Percentiles rank a stretch among this genome's conserved stretches.
Conservation (phyloP, 208 protist species). For the Trichomonas tenax region DNA sequence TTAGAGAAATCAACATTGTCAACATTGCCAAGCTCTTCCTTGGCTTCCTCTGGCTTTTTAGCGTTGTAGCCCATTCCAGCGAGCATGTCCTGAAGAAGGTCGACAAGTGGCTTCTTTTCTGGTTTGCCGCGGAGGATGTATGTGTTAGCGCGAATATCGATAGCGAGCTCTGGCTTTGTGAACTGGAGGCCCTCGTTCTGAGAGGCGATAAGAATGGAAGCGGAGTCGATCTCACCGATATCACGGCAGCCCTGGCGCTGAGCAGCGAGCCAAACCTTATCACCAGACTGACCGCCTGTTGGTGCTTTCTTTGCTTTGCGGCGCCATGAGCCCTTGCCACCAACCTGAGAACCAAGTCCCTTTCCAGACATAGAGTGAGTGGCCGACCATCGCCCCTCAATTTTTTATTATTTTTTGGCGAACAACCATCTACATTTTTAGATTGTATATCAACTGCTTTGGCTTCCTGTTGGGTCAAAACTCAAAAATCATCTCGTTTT, state of each 20-base stretch:
- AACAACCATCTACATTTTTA: too few relatives aligned
- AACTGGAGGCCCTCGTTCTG: neutral
- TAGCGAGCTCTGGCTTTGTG: neutral
- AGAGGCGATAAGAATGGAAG: neutral
- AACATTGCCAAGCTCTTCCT: neutral
- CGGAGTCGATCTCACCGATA: neutral
- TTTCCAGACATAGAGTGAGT: neutral
- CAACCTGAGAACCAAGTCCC: neutral
- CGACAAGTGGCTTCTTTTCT: neutral
- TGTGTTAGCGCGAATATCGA: slow-evolving; percentile 7
- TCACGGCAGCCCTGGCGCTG: slow-evolving; percentile 3
- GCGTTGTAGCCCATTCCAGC: neutral
- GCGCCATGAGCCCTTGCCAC: neutral
- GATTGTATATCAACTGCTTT: too few relatives aligned
- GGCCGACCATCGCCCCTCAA: neutral
- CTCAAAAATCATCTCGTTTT: too few relatives aligned
- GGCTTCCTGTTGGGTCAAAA: too few relatives aligned
- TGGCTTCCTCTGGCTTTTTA: neutral
- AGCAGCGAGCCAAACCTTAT: slow-evolving; percentile 7
- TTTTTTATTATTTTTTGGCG: neutral
- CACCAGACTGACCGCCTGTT: neutral
- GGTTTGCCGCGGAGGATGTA: neutral
- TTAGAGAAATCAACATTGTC: slow-evolving; percentile 3
- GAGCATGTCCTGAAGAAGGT: neutral
- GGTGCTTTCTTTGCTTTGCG: slow-evolving; percentile 3